A percentile compares a stretch with the other conserved stretches of the same genome.
phyloP scores from a whole-genome alignment of 805 yeast species.

The Cyberlindnera bimundalis region DNA sequence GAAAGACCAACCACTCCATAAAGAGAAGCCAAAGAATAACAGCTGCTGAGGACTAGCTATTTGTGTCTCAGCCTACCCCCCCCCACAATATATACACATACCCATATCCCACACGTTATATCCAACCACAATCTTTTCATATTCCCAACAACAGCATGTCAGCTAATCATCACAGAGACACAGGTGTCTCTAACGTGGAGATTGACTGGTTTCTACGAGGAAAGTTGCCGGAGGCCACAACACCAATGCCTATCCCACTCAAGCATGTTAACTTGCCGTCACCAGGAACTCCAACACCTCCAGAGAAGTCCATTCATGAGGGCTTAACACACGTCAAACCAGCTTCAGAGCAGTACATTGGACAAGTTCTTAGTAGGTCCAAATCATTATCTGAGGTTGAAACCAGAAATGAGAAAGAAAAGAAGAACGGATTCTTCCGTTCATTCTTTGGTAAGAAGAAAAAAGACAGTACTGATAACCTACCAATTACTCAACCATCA shows the following conservation, averaged over 20 bases:
- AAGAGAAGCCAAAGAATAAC: too few species aligned
- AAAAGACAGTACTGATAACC: constrained; percentile 9
- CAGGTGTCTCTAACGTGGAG: constrained; percentile 39
- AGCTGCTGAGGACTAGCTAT: too few species aligned
- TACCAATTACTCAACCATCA: not conserved
- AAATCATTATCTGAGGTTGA: constrained; percentile 30
- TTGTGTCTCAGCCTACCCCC: too few species aligned
- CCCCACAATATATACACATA: too few species aligned
- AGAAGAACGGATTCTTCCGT: constrained; percentile 36
- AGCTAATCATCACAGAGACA: not conserved
- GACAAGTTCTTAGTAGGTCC: constrained; percentile 26
- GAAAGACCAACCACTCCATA: too few species aligned
- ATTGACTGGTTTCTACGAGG: constrained; percentile 51
- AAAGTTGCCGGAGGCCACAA: constrained; percentile 16
- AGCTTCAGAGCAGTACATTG: constrained; percentile 8
- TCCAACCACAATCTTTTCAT: too few species aligned
- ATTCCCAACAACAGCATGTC: not conserved
- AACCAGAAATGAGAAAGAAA: constrained; percentile 15
- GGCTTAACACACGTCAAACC: constrained; percentile 1
- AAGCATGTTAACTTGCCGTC: constrained; percentile 7
- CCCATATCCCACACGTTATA: too few species aligned
- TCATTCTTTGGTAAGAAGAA: constrained; percentile 32
- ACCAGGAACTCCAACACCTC: constrained; percentile 2
- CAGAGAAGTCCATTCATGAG: constrained; percentile 12
- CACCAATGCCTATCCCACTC: constrained; percentile 9